Conservation (phyloP, 108 stramenopile genomes). For the Pseudonitzschia multiseries region DNA sequence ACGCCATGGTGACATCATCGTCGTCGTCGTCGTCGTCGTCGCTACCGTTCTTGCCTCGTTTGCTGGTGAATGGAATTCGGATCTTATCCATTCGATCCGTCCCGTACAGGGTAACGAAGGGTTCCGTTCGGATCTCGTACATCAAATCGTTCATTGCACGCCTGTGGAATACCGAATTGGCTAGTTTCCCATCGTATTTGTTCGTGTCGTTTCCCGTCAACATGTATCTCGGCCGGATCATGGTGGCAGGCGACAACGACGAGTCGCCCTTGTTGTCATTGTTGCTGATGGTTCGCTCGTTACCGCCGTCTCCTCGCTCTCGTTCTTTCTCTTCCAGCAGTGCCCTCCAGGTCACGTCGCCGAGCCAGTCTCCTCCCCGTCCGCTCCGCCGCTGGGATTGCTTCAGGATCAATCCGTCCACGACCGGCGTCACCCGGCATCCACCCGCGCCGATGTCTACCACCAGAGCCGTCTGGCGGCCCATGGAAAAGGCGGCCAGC, state of each 20-base stretch:
- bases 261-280: not conserved
- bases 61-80: conserved; percentile 29
- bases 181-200: conserved; percentile 7
- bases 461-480: conserved; percentile 75
- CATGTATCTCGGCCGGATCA: conserved; percentile 55
- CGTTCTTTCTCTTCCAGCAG: conserved; percentile 42
- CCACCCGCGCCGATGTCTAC: conserved; percentile 80
- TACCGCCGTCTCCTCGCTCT: not conserved
- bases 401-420: conserved; percentile 75
- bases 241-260: not conserved
- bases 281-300: not conserved
- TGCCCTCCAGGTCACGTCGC: conserved; percentile 62
- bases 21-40: conserved; percentile 29
- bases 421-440: conserved; percentile 70
- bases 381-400: conserved; percentile 67
- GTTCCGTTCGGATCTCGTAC: conserved; percentile 74
- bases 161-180: conserved; percentile 47
- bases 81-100: conserved; percentile 18
- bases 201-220: conserved; percentile 21
- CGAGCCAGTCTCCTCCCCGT: conserved; percentile 78
- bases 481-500: conserved; percentile 78
- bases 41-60: conserved; percentile 10
- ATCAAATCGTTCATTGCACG: conserved; percentile 77
- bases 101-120: conserved; percentile 23
- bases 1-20: conserved; percentile 3